These are phyloP conservation scores for Trypanosoma caninum DNA, from an alignment of 208 protist species.

Conservation along the genomic window DNA sequence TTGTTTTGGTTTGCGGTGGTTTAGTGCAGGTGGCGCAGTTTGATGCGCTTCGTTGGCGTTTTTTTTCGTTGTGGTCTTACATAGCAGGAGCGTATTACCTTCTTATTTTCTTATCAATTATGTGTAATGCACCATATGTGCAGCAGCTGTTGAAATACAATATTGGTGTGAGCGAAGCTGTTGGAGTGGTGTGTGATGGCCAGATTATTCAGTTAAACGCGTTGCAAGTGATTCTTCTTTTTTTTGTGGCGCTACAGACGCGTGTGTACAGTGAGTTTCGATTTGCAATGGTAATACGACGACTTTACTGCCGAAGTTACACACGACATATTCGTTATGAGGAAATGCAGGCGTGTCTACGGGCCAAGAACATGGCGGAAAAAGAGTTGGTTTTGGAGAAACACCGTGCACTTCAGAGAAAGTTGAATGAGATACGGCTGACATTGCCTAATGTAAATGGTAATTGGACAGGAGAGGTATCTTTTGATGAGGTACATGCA, in stretches of 20 bases:
- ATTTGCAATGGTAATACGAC: slow-evolving; percentile 21
- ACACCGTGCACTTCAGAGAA: slow-evolving; percentile 8
- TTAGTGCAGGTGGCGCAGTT: slow-evolving; percentile 27
- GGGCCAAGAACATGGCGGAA: slow-evolving; percentile 11
- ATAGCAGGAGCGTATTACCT: slow-evolving; percentile 1
- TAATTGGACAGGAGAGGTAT: background rate
- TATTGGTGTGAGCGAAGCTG: background rate
- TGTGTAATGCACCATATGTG: slow-evolving; percentile 18
- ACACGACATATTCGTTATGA: slow-evolving; percentile 14
- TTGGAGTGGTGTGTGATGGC: slow-evolving; percentile 8
- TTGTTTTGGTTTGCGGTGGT: slow-evolving; percentile 18
- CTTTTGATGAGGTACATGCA: background rate
- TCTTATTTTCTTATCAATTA: slow-evolving; percentile 2
- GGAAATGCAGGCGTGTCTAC: slow-evolving; percentile 19
- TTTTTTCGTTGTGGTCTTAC: slow-evolving; percentile 16
- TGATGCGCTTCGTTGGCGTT: slow-evolving; percentile 29
- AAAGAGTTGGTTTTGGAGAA: slow-evolving; percentile 8
- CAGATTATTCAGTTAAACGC: background rate
- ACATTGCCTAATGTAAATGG: background rate
- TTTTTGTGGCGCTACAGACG: slow-evolving; percentile 30
- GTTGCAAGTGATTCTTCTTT: slow-evolving; percentile 23
- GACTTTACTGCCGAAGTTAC: slow-evolving; percentile 7
- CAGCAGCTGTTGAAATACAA: slow-evolving; percentile 1
- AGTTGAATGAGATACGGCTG: slow-evolving; percentile 20
- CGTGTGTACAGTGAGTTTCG: slow-evolving; percentile 32